Evolutionary conservation across 106 monocot species (phyloP).

Genomic region (Dendrobium huoshanense): DNA sequence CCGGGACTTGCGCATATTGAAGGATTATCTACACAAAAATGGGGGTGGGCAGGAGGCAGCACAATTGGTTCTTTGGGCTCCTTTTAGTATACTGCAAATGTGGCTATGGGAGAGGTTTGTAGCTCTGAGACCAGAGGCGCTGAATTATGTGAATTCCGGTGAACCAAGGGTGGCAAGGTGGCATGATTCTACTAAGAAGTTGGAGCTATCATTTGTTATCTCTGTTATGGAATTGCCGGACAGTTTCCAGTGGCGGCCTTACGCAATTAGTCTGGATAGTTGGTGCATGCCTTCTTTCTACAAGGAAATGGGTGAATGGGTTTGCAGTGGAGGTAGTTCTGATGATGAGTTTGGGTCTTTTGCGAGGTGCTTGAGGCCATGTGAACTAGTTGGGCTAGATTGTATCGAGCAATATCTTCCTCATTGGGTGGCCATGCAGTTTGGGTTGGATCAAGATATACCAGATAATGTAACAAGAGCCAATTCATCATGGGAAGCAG

Average conservation of each 20-base stretch:
- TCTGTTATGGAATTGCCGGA: slow-evolving; percentile 24
- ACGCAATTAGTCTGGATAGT: slow-evolving; percentile 19
- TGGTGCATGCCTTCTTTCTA: slow-evolving; percentile 27
- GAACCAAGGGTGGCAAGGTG: slow-evolving; percentile 53
- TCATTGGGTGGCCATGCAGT: slow-evolving; percentile 48
- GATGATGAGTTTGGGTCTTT: slow-evolving; percentile 37
- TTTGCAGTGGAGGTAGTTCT: slow-evolving; percentile 4
- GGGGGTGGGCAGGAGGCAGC: not conserved
- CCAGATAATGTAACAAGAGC: slow-evolving; percentile 31
- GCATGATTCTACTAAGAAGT: slow-evolving; percentile 43
- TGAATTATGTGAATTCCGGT: slow-evolving; percentile 14
- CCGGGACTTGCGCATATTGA: slow-evolving; percentile 35
- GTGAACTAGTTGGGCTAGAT: slow-evolving; percentile 49
- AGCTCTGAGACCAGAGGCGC: slow-evolving; percentile 27
- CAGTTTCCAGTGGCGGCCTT: slow-evolving; percentile 57
- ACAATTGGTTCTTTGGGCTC: slow-evolving; percentile 35
- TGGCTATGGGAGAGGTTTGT: slow-evolving; percentile 82
- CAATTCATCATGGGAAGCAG: slow-evolving; percentile 24
- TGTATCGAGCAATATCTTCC: slow-evolving; percentile 48
- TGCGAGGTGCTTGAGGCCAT: slow-evolving; percentile 30
- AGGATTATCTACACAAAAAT: slow-evolving; percentile 13
- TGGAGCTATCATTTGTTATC: slow-evolving; percentile 16
- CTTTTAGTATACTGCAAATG: slow-evolving; percentile 51
- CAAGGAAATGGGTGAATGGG: slow-evolving; percentile 31
- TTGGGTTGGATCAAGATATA: slow-evolving; percentile 73